Evolutionary conservation across 148 eudicot genomes (phyloP).

Genomic region (Oxyria digyna): DNA sequence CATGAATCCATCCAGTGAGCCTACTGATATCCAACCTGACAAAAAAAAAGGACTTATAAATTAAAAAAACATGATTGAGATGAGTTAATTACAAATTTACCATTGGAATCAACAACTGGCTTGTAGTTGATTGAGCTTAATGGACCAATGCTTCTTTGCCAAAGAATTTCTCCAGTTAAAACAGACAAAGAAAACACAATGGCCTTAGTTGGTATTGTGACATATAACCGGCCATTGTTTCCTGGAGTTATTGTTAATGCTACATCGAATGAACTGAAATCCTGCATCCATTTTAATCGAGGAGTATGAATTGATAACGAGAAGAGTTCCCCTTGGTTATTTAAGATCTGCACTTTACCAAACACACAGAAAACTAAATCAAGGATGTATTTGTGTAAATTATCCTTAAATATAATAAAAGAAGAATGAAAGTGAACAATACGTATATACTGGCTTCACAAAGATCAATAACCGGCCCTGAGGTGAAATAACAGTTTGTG

Average conservation of each 20-base stretch:
- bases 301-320: constrained; percentile 46
- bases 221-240: constrained; percentile 68
- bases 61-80: background rate
- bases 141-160: constrained; percentile 75
- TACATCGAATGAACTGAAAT: constrained; percentile 49
- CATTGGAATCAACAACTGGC: constrained; percentile 73
- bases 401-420: background rate
- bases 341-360: constrained; percentile 48
- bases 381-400: background rate
- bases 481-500: constrained; percentile 54
- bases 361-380: background rate
- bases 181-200: constrained; percentile 56
- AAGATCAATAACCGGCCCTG: constrained; percentile 59
- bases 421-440: constrained; percentile 15
- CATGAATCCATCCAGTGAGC: constrained; percentile 75
- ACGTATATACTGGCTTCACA: constrained; percentile 90
- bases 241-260: constrained; percentile 45
- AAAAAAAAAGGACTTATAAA: background rate
- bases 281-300: constrained; percentile 68
- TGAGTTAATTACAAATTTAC: constrained; percentile 20
- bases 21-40: constrained; percentile 85
- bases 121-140: constrained; percentile 38
- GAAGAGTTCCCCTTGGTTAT: constrained; percentile 73
- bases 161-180: constrained; percentile 48
- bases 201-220: constrained; percentile 42